Conservation (phyloP, 805 yeast genomes). For the Kuraishia cidri region DNA sequence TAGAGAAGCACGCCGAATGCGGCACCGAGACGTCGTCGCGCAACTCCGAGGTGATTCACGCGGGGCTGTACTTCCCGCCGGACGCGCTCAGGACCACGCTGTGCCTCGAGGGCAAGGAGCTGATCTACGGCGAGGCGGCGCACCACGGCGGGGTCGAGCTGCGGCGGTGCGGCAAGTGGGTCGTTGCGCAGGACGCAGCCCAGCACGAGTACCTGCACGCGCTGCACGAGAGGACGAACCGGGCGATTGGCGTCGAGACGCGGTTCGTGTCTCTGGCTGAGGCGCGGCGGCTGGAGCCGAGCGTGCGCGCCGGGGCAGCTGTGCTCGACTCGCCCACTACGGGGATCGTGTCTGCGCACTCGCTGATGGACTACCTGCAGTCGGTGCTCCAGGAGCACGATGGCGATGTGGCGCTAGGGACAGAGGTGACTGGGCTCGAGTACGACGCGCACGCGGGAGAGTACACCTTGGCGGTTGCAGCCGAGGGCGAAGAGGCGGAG, state of each 20-base stretch:
- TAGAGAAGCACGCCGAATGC: conserved; percentile 57
- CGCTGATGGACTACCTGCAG: conserved; percentile 51
- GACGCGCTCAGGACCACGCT: conserved; percentile 57
- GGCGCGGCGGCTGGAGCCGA: conserved; percentile 51
- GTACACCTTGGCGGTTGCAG: conserved; percentile 20
- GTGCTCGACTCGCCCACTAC: conserved; percentile 71
- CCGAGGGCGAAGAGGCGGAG: conserved; percentile 14
- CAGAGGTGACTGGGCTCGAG: conserved; percentile 39
- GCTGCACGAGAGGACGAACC: conserved; percentile 38
- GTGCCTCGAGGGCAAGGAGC: conserved; percentile 67
- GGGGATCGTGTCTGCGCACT: conserved; percentile 80
- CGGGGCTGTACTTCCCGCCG: conserved; percentile 76
- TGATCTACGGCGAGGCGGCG: conserved; percentile 43
- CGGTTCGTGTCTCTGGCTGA: conserved; percentile 36
- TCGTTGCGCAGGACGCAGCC: conserved; percentile 68
- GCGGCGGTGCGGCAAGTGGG: conserved; percentile 70
- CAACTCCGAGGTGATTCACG: conserved; percentile 90
- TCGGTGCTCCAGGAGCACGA: conserved; percentile 44
- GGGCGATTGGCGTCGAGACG: conserved; percentile 47
- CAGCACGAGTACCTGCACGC: conserved; percentile 53
- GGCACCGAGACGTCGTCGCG: conserved; percentile 86
- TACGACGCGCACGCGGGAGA: conserved; percentile 14
- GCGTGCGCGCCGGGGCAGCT: conserved; percentile 52
- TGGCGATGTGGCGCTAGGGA: conserved; percentile 59
- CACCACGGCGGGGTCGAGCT: conserved; percentile 49